phyloP scores from a whole-genome alignment of 148 eudicot genomes.

The Camellia granthamiana region DNA sequence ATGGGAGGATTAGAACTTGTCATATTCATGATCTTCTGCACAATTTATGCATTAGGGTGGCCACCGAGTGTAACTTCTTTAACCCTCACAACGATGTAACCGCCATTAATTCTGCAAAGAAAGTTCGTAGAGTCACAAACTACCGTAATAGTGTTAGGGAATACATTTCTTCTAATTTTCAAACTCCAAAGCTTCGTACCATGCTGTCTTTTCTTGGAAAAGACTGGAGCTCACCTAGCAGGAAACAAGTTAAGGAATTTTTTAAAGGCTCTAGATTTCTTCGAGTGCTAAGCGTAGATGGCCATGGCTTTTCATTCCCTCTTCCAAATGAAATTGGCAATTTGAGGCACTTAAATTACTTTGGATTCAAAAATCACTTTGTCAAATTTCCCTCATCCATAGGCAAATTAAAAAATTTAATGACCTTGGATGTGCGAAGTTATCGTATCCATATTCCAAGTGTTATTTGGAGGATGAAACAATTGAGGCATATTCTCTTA shows the following conservation, averaged over 20 bases:
- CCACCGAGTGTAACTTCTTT: constrained; percentile 6
- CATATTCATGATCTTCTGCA: constrained; percentile 19
- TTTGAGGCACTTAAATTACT: constrained; percentile 9
- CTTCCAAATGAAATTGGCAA: constrained; percentile 12
- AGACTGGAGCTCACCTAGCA: not conserved
- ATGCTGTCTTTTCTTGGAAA: not conserved
- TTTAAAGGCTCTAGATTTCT: not conserved
- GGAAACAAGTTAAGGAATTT: not conserved
- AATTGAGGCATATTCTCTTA: constrained; percentile 7
- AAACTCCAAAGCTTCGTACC: constrained; percentile 1
- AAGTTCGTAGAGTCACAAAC: not conserved
- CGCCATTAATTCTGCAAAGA: too few relatives aligned
- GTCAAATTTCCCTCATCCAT: not conserved
- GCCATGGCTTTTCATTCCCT: not conserved
- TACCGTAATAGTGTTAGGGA: not conserved
- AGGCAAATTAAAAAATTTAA: constrained; percentile 2
- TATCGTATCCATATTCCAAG: not conserved
- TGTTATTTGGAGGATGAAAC: constrained; percentile 4
- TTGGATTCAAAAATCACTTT: not conserved
- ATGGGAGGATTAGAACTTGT: constrained; percentile 21
- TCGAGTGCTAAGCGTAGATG: not conserved
- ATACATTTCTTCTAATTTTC: not conserved
- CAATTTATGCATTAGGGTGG: constrained; percentile 1
- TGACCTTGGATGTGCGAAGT: not conserved
- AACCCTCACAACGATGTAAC: not conserved